Base-by-base conservation (phyloP, 768 basidiomycete genomes). In the Tricholoma sp. region DNA sequence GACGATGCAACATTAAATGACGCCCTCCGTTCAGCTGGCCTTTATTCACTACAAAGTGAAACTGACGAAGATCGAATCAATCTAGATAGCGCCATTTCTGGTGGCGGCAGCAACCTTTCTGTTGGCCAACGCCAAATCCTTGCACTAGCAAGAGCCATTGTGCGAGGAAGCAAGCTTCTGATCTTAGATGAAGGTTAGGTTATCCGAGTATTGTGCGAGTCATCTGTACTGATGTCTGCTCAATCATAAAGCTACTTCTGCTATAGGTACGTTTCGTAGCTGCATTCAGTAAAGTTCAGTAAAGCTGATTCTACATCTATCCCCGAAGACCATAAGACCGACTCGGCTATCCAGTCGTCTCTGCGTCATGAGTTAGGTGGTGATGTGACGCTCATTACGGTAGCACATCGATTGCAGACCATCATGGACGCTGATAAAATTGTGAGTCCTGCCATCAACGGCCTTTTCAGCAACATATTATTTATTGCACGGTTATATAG, bases 61-160 rank as follows among this genome's bases (percentile, higher is more conserved):
- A 70, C 80, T 69, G 57, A 80, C 69, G 65, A 82, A 78, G 57
- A 81, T 68, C 53, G 75, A 71, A 69, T 81, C 33, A 76, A 72
- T 9, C 65, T 84, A 28, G 80, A 83, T 53, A 78, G 70, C 20
- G 58, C 60, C 11, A 72, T 83, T 20, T 63, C 75, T 8, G 73
- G 72, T 3, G 86, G 86, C 5, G 89, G 89, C 6, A 68, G 76
- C 17, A 91, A 91, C 65, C 81, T 91, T 59, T 88, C 86, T 1
- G 84, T 88, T 42, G 90, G 90, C 20, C 88, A 91, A 63, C 69
- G 88, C 9, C 89, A 91, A 62, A 77, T 87, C 48, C 76, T 87
- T 48, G 84, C 84, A 8, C 74, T 87, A 65, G 84, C 85, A 4
- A 73, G 85, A 34, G 85, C 85, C 2, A 76, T 86, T 58, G 71